Conservation (phyloP, 352 stramenopile genomes). For the Pythium phragmitis region DNA sequence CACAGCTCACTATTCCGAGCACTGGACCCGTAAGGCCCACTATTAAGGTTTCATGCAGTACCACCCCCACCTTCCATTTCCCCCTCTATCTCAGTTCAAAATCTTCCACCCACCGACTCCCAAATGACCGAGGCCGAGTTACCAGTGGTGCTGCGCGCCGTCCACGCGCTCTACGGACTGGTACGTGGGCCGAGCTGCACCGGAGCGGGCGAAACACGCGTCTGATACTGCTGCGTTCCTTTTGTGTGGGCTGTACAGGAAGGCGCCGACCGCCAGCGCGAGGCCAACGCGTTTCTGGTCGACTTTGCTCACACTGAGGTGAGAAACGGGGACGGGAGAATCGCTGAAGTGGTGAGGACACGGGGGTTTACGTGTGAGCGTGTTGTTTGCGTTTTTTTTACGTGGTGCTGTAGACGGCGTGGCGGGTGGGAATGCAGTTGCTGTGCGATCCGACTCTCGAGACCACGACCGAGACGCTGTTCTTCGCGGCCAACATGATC, state of each 20-base stretch:
- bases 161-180: constrained; percentile 65
- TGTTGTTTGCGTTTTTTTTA: constrained; percentile 2
- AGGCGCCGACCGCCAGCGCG: constrained; percentile 55
- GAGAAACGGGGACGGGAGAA: background rate
- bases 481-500: constrained; percentile 77
- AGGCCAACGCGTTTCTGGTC: constrained; percentile 69
- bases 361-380: too few relatives aligned
- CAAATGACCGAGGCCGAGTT: constrained; percentile 29
- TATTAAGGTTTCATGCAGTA: constrained; percentile 1
- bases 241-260: constrained; percentile 31
- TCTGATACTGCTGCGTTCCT: too few relatives aligned
- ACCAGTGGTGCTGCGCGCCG: constrained; percentile 47
- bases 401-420: constrained; percentile 33
- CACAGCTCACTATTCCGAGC: background rate
- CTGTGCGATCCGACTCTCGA: constrained; percentile 50
- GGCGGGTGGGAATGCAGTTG: constrained; percentile 48
- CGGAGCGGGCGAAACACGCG: background rate
- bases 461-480: constrained; percentile 45
- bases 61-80: constrained; percentile 1
- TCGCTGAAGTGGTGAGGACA: too few relatives aligned
- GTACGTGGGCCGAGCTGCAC: constrained; percentile 26
- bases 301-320: constrained; percentile 52
- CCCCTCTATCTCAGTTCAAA: constrained; percentile 12
- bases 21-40: constrained; percentile 1
- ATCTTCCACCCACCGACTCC: background rate